A percentile compares a stretch with the other conserved stretches of the same genome.
These are phyloP conservation scores for Cyberlindnera xylosilytica DNA, from an alignment of 805 yeast genomes.

Conservation along the genomic window DNA sequence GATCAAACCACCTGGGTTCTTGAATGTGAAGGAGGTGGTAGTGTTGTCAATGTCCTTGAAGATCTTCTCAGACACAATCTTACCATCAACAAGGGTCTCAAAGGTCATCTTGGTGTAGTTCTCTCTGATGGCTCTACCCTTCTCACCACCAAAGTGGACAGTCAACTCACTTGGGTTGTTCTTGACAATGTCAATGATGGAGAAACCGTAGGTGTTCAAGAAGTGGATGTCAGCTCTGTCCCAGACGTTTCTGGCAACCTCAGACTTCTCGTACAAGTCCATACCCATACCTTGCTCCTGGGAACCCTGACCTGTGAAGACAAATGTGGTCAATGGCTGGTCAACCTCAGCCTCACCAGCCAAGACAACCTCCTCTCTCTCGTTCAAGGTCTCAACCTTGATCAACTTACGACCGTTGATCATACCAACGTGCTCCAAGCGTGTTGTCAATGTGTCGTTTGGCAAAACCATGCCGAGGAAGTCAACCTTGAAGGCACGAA, in stretches of 20 bases:
- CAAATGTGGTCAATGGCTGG: conserved; percentile 95
- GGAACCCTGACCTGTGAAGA: conserved; percentile 99
- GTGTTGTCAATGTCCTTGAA: conserved; percentile 85
- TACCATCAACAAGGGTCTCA: conserved; percentile 87
- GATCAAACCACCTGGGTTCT: conserved; percentile 89
- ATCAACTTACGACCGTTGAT: conserved; percentile 97
- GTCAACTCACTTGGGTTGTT: conserved; percentile 95
- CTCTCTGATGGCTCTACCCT: conserved; percentile 91
- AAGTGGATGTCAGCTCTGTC: conserved; percentile 96
- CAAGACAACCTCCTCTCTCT: conserved; percentile 77
- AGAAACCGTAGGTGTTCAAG: conserved; percentile 92
- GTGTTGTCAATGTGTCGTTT: conserved; percentile 82
- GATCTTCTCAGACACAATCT: conserved; percentile 85
- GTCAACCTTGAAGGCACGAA: conserved; percentile 85
- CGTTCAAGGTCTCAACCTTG: conserved; percentile 84
- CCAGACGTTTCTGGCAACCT: conserved; percentile 94
- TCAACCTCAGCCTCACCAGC: conserved; percentile 98
- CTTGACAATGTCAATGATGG: conserved; percentile 90
- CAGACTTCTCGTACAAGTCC: conserved; percentile 91
- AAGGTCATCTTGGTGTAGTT: conserved; percentile 97
- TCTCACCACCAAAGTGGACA: conserved; percentile 96
- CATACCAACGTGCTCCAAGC: conserved; percentile 96
- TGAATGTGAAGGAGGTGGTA: conserved; percentile 84
- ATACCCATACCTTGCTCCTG: conserved; percentile 99
- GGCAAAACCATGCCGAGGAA: conserved; percentile 98